Conservation (phyloP, 345 rosid species). For the Heritiera fomes region DNA sequence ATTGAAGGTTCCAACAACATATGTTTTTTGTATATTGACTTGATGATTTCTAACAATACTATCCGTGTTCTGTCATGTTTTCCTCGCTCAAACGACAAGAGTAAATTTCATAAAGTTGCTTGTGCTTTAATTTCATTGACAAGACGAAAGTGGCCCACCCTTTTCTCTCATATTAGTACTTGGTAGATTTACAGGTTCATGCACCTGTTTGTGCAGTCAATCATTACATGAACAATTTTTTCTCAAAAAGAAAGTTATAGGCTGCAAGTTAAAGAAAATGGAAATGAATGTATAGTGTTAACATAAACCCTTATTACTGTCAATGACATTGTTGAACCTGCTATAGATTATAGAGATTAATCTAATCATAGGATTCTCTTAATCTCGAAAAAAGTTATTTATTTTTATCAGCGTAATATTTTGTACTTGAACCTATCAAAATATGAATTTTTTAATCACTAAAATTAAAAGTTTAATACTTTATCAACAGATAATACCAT, state of each 20-base stretch:
- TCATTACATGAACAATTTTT: background rate
- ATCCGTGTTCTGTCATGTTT: too few relatives aligned
- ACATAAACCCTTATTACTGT: background rate
- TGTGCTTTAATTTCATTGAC: background rate
- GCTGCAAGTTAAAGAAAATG: background rate
- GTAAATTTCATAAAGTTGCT: background rate
- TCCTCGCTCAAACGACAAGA: background rate
- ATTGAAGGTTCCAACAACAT: too few relatives aligned
- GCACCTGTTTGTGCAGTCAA: conserved; percentile 2
- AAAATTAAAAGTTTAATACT: too few relatives aligned
- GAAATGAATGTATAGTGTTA: background rate
- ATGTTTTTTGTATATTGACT: too few relatives aligned
- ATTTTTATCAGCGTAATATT: background rate
- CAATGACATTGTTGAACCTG: background rate
- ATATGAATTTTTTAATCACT: too few relatives aligned
- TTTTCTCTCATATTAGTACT: background rate
- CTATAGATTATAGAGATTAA: background rate
- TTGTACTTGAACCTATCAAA: too few relatives aligned
- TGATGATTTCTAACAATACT: too few relatives aligned
- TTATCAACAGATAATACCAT: too few relatives aligned
- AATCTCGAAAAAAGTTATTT: too few relatives aligned
- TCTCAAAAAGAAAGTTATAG: background rate
- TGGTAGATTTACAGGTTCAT: background rate
- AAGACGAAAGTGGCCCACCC: background rate
- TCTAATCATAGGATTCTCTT: background rate